Evolutionary conservation across 2,329 filamentous ascomycete species (phyloP), one percentile per base, ranked within the genome.

Genomic region (Cercospora zeina): DNA sequence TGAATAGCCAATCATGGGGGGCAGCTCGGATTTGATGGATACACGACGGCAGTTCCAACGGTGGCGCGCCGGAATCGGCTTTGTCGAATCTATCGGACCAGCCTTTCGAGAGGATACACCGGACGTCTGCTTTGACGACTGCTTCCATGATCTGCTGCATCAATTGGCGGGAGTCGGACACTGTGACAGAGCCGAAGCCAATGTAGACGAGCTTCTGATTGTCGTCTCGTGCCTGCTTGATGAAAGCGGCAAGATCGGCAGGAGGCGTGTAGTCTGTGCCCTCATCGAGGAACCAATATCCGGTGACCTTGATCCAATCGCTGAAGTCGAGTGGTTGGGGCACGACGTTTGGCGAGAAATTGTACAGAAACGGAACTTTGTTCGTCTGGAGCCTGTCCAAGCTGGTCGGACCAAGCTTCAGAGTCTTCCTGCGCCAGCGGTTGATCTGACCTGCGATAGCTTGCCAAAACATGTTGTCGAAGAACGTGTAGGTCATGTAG

Each of bases 301-400:
- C 95, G 0, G 95, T 97, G 7, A 97, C 91, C 47, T 91, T 87
- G 74, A 99, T 95, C 95, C 95, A 99, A 75, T 97, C 95, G 45
- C 91, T 93, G 77, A 93, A 99, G 77, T 99, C 95, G 1, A 97
- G 81, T 14, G 95, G 95, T 30, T 93, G 93, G 1, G 90, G 87
- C n/a, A 99, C 95, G 11, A 99, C 95, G 10, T 87, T 89, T 0
- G 93, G 91, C 60, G 91, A 96, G 75, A 97, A 97, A 77, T 97
- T 97, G 81, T 99, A 99, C 50, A 99, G 77, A 76, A 99, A 99
- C 0, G 95, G 95, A n/a, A 97, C 91, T 75, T 96, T 96, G 79
- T 97, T 96, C 1, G 90, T 88, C 77, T 97, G 92, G 85, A 99
- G 86, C 78, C 93, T 96, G 73, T 95, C 90, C 47, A 96, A 80